Evolutionary conservation across 176 grass and related monocot genomes (phyloP), one percentile per base, ranked within the genome.

Genomic region (Aegilops longissima): DNA sequence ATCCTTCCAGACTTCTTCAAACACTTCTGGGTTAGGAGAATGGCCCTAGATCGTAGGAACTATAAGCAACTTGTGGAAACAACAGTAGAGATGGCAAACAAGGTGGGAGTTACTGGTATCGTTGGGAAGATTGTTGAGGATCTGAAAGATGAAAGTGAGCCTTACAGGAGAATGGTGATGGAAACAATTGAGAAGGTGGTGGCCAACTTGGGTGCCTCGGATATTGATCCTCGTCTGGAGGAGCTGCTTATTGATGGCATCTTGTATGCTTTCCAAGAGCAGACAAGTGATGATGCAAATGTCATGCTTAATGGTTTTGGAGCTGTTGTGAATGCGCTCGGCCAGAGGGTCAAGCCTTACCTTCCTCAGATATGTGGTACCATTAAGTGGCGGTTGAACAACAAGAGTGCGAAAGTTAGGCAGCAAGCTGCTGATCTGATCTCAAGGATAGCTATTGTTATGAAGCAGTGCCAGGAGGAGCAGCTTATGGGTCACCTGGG

Each of bases 221-320:
- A 99, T 91, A 99, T 82, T 71, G 97, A 99, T 87, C 84, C 92
- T 85, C 88, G 97, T 54, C 68, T 96, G 31, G 97, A 99, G 87
- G 97, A 99, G 80, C 86, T 99, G 65, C 94, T 99, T 84, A 96
- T 99, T 64, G 97, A 99, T 88, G 97, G 97, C 74, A 96, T 99
- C 78, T 16, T 99, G 67, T 99, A 99, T 88, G 94, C 97, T 59
- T 99, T 99, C 89, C 97, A 99, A 90, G 94, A 99, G 86, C 97
- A 99, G 63, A 99, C 97, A 65, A 99, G 97, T 81, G 97, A 99
- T 90, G 97, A 99, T 94, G 92, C 97, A 0, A 99, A 99, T 96
- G 97, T 99, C 66, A 99, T 99, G 97, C 94, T 99, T 88, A 99
- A 99, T 91, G 94, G 94, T 67, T 98, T 98, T 88, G 97, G 97